Conservation (phyloP, 768 basidiomycete species). For the Rhizopogon vesiculosus region DNA sequence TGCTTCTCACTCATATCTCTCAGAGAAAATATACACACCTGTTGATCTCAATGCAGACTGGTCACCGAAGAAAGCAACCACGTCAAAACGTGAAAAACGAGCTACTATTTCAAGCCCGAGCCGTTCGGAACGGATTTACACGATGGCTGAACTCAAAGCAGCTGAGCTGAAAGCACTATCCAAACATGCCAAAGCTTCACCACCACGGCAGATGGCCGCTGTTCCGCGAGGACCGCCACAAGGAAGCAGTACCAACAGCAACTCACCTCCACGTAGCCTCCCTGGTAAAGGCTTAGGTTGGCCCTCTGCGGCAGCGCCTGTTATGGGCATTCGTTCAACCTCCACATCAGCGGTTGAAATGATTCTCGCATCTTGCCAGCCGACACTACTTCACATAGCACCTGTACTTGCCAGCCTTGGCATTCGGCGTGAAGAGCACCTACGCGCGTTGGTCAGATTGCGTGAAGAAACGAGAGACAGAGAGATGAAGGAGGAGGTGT, state of each 20-base stretch:
- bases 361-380: constrained; percentile 57
- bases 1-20: constrained; percentile 16
- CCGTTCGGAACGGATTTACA: constrained; percentile 29
- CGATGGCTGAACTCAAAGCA: constrained; percentile 28
- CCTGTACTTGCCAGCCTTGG: constrained; percentile 56
- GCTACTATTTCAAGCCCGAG: constrained; percentile 21
- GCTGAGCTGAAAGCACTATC: constrained; percentile 16
- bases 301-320: constrained; percentile 4
- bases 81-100: constrained; percentile 14
- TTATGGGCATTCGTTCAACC: constrained; percentile 26
- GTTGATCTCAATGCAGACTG: constrained; percentile 13
- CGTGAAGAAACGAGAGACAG: constrained; percentile 63
- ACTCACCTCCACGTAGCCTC: constrained; percentile 16
- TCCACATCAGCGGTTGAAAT: constrained; percentile 41
- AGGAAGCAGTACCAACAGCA: constrained; percentile 12
- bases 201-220: constrained; percentile 10
- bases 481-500: constrained; percentile 66
- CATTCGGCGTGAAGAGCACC: constrained; percentile 53
- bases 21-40: constrained; percentile 20
- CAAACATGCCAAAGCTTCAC: constrained; percentile 18
- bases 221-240: constrained; percentile 7
- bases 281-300: constrained; percentile 8
- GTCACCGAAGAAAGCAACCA: constrained; percentile 11
- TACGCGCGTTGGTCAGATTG: constrained; percentile 56
- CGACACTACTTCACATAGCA: constrained; percentile 58